These are phyloP conservation scores for Polyporus tsugae DNA, from an alignment of 1,284 basidiomycete species.

Conservation along the genomic window DNA sequence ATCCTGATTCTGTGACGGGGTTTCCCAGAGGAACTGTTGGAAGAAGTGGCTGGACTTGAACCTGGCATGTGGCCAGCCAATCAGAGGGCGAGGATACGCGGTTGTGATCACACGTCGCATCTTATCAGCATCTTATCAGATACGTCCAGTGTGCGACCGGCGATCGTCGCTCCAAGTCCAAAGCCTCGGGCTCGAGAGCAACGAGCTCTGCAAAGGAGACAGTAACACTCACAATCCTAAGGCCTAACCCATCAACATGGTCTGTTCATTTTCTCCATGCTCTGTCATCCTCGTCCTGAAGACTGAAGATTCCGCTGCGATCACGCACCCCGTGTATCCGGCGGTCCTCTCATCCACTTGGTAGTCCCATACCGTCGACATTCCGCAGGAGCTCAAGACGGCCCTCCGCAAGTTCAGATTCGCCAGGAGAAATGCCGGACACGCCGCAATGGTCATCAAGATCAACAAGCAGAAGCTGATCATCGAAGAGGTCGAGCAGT, in stretches of 20 bases:
- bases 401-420: constrained; percentile 87
- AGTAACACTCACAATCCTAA: neutral
- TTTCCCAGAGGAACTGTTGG: neutral
- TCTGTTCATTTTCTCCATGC: constrained; percentile 10
- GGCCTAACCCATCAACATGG: constrained; percentile 10
- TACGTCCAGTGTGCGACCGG: neutral
- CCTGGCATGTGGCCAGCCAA: constrained; percentile 15
- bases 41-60: neutral
- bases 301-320: neutral
- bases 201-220: neutral
- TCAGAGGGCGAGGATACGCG: constrained; percentile 11
- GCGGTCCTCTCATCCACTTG: constrained; percentile 40
- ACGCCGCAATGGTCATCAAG: constrained; percentile 85
- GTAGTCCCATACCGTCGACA: constrained; percentile 83
- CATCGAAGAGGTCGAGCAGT: constrained; percentile 86
- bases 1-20: neutral
- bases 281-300: neutral
- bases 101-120: constrained; percentile 12
- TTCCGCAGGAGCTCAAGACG: constrained; percentile 79
- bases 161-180: neutral
- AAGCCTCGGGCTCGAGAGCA: neutral
- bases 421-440: constrained; percentile 69
- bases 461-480: constrained; percentile 83
- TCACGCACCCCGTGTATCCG: constrained; percentile 1
- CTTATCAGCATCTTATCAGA: constrained; percentile 34